Conservation (phyloP, 148 eudicot genomes). For the Oxyria digyna region DNA sequence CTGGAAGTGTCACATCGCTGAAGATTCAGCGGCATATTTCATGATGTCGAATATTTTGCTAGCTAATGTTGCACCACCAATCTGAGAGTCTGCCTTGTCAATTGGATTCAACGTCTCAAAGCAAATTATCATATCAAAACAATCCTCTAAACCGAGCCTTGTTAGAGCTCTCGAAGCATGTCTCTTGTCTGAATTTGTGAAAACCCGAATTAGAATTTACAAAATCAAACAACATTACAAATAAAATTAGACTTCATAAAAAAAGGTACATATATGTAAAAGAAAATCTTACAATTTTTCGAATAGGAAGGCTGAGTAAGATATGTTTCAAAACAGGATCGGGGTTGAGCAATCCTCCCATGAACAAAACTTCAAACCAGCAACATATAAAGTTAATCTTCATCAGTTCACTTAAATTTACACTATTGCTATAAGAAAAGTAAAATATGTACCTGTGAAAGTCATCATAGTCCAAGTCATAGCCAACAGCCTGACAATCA, state of each 20-base stretch:
- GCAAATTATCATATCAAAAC: constrained; percentile 65
- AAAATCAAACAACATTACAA: background rate
- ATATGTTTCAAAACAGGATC: constrained; percentile 58
- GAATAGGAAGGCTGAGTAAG: constrained; percentile 60
- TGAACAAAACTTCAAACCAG: constrained; percentile 58
- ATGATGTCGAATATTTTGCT: constrained; percentile 21
- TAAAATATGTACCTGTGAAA: constrained; percentile 48
- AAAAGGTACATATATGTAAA: background rate
- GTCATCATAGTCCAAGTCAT: constrained; percentile 78
- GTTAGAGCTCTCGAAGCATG: constrained; percentile 49
- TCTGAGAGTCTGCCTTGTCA: constrained; percentile 11
- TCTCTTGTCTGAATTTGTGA: constrained; percentile 65
- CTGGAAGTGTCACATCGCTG: constrained; percentile 24
- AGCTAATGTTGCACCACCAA: background rate
- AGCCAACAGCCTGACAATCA: constrained; percentile 68
- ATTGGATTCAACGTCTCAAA: constrained; percentile 76
- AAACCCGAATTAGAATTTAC: constrained; percentile 29
- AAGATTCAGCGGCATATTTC: constrained; percentile 25
- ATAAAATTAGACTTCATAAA: background rate
- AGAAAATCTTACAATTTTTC: constrained; percentile 58
- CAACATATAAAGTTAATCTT: background rate
- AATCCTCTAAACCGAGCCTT: constrained; percentile 79
- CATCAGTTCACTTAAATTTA: no score
- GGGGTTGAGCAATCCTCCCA: constrained; percentile 63
- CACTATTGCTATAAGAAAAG: no score